These are phyloP conservation scores for Parietaria judaica DNA, from an alignment of 306 rosid species.

Conservation along the genomic window DNA sequence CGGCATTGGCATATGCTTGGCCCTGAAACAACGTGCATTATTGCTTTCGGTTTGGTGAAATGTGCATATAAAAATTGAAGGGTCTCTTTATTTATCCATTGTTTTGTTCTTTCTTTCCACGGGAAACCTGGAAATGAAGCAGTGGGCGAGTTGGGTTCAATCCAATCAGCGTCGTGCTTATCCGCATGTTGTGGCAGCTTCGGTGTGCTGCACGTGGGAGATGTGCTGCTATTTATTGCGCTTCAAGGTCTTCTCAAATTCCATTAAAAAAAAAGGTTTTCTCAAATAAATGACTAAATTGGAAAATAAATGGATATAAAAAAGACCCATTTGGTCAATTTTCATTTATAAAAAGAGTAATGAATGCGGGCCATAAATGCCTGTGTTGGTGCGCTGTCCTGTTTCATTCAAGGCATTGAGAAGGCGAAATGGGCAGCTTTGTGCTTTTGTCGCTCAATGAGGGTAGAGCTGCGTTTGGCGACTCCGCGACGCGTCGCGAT, in stretches of 20 bases:
- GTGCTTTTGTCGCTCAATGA: not conserved
- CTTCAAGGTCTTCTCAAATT: not conserved
- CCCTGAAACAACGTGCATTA: too few relatives aligned
- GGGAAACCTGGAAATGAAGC: not conserved
- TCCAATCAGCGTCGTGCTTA: slow-evolving; percentile 5
- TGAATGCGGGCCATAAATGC: slow-evolving; percentile 2
- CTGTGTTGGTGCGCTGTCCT: not conserved
- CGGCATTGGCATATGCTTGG: too few relatives aligned
- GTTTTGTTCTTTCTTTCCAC: too few relatives aligned
- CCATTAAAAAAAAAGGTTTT: too few relatives aligned
- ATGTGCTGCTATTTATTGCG: not conserved
- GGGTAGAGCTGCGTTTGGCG: too few relatives aligned
- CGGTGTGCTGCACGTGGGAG: slow-evolving; percentile 18
- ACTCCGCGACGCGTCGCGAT: too few relatives aligned
- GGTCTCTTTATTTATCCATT: too few relatives aligned
- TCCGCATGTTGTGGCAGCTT: not conserved
- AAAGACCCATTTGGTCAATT: too few relatives aligned
- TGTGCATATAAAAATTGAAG: too few relatives aligned
- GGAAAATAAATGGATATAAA: not conserved
- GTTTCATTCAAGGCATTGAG: not conserved
- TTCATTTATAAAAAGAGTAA: not conserved
- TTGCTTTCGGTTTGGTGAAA: too few relatives aligned
- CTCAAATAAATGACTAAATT: not conserved
- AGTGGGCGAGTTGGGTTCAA: not conserved
- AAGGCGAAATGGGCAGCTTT: not conserved